These are phyloP conservation scores for Groenewaldozyma auringiensis DNA, from an alignment of 1,139 yeast genomes.

Conservation along the genomic window DNA sequence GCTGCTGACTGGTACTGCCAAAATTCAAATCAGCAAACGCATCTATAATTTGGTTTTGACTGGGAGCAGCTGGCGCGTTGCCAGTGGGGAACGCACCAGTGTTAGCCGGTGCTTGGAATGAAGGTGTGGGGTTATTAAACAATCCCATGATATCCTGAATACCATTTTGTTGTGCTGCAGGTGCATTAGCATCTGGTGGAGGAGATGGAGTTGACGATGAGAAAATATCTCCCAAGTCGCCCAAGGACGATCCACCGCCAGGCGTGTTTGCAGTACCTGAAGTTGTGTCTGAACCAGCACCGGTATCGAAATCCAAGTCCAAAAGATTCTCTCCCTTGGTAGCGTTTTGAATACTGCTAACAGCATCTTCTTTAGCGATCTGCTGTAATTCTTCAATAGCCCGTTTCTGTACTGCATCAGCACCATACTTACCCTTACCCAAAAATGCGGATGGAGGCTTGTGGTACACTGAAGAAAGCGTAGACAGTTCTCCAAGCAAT, in stretches of 20 bases:
- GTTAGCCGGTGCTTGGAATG: slow-evolving; percentile 8
- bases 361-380: slow-evolving; percentile 71
- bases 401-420: slow-evolving; percentile 40
- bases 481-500: slow-evolving; percentile 67
- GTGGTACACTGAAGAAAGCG: slow-evolving; percentile 83
- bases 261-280: slow-evolving; percentile 20
- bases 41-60: background rate
- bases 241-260: slow-evolving; percentile 19
- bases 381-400: slow-evolving; percentile 71
- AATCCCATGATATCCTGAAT: slow-evolving; percentile 3
- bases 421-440: slow-evolving; percentile 40
- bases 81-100: background rate
- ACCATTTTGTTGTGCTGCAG: background rate
- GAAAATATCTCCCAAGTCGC: slow-evolving; percentile 30
- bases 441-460: slow-evolving; percentile 70
- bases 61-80: background rate
- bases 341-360: slow-evolving; percentile 40
- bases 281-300: slow-evolving; percentile 15
- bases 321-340: slow-evolving; percentile 56
- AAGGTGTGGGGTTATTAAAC: slow-evolving; percentile 1
- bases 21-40: slow-evolving; percentile 22
- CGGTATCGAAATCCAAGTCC: slow-evolving; percentile 64
- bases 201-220: slow-evolving; percentile 26
- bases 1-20: slow-evolving; percentile 6
- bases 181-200: background rate